Evolutionary conservation across 2,329 filamentous ascomycete genomes (phyloP), one percentile per base, ranked within the genome.

Genomic region (Decorospora gaudefroyi): DNA sequence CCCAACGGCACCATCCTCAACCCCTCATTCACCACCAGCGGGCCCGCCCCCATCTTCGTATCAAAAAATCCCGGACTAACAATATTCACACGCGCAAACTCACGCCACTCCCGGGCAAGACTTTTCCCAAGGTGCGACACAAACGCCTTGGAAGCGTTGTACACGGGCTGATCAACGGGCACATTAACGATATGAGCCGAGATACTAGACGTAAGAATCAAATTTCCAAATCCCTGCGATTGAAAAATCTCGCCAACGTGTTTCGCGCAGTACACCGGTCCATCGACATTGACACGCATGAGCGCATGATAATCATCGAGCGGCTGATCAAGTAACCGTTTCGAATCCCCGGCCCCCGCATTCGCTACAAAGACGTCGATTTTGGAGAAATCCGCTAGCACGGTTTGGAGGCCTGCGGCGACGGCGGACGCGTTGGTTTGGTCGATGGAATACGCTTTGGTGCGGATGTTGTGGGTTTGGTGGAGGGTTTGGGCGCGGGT

Each of bases 171-270:
- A 63, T 85, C 81, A 56, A 85, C 80, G 3, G 83, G 88, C 71
- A 86, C 90, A 78, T 92, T 91, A 76, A 90, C 87, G 53, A 91
- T 83, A 69, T 82, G 82, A 44, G 86, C 87, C 23, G 83, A 87
- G 83, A 92, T 86, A 41, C 74, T 78, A 2, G 81, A 76, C 2
- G 83, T 86, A 59, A 85, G 82, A 67, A 86, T 78, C 57, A 86
- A 76, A 51, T 77, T 81, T 19, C 83, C 83, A 10, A 67, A 72
- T 3, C 72, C 71, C 34, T 75, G 72, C 17, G 59, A 55, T 46
- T 72, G 71, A 66, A 74, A 76, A 1, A 73, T 58, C 5, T 61
- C 56, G 15, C 73, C 73, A 0, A 67, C 71, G 46, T 65, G 72
- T 43, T 74, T 74, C 29, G 73, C 70, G 45, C 69, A 72, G 55